Evolutionary conservation across 345 rosid species (phyloP), one percentile per base, ranked within the genome.

Genomic region (Excoecaria cochinchinensis): DNA sequence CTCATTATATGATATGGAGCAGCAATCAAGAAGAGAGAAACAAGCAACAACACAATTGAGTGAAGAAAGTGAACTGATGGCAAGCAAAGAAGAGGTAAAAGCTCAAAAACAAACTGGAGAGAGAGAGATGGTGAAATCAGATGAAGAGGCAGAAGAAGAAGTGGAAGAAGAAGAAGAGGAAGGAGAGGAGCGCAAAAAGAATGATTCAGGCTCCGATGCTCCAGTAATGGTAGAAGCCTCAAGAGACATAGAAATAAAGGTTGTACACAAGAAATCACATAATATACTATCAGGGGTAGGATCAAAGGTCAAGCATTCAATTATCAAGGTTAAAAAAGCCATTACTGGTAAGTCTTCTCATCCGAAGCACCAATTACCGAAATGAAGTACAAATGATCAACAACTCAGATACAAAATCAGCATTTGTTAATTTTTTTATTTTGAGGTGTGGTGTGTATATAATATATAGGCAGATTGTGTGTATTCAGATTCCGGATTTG

Each of bases 271-370:
- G 86, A 94, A 94, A 81, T 90, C 96, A 44, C 92, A 90, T 50
- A 86, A 78, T 79, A 85, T 94, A 79, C 87, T 94, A 67, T 88
- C 97, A 58, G 93, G 92, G 2, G 93, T 94, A 31, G 89, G 96
- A 60, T 94, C 97, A 68, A 91, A 89, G 84, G 97, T 94, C 24
- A 94, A 94, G 80, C 90, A 91, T 72, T 92, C 99, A 4, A 90
- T 92, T 79, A 90, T 93, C 53, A 95, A 91, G 82, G 99, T 95
- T 56, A 95, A 86, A 90, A 95, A 95, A 78, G 99, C 86, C 67
- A 90, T 95, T 63, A 89, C 85, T 0, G 92, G 99, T 0, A 91
- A 90, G 81, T 92, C 98, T 74, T 89, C 95, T 75, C 89, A 87
- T 70, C 39, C 87, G 44, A 91, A 91, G 84, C 80, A 89, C 56